Percentiles rank a stretch among this genome's conserved stretches.
phyloP scores from a whole-genome alignment of 805 yeast species.

The Cyberlindnera meyerae region DNA sequence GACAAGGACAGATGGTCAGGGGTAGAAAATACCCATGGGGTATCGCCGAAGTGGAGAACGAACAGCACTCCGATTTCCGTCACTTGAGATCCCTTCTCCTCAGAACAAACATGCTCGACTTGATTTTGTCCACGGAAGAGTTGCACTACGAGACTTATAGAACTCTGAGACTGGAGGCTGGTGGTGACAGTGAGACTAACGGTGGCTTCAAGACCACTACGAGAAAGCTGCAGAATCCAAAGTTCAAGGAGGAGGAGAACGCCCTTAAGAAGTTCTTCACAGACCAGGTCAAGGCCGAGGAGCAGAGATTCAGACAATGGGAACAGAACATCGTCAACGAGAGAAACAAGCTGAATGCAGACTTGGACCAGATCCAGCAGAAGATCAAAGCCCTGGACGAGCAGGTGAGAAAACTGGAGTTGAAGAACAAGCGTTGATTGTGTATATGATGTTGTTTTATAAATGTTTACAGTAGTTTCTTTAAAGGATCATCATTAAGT shows the following conservation, averaged over 20 bases:
- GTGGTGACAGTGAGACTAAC: constrained; percentile 29
- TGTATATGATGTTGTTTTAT: background rate
- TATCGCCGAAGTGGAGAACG: constrained; percentile 80
- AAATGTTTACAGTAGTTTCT: no score
- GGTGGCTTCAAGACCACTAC: constrained; percentile 40
- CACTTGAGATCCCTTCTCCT: constrained; percentile 72
- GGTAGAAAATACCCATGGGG: constrained; percentile 95
- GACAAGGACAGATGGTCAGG: constrained; percentile 58
- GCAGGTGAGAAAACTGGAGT: constrained; percentile 59
- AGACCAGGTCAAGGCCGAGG: constrained; percentile 94
- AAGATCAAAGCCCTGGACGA: constrained; percentile 72
- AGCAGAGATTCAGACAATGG: constrained; percentile 97
- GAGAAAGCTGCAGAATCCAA: constrained; percentile 70
- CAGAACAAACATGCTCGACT: constrained; percentile 79
- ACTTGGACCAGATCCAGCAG: constrained; percentile 81
- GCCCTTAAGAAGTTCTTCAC: constrained; percentile 91
- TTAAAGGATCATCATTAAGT: no score
- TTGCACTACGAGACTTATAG: constrained; percentile 78
- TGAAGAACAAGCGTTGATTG: constrained; percentile 40
- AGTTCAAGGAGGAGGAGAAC: constrained; percentile 94
- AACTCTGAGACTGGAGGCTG: constrained; percentile 58
- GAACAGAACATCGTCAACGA: constrained; percentile 94
- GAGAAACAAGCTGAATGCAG: constrained; percentile 89
- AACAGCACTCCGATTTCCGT: constrained; percentile 78
- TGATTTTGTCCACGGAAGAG: constrained; percentile 75